Evolutionary conservation across 345 rosid genomes (phyloP), one percentile per base, ranked within the genome.

Genomic region (Erucastrum elatum): DNA sequence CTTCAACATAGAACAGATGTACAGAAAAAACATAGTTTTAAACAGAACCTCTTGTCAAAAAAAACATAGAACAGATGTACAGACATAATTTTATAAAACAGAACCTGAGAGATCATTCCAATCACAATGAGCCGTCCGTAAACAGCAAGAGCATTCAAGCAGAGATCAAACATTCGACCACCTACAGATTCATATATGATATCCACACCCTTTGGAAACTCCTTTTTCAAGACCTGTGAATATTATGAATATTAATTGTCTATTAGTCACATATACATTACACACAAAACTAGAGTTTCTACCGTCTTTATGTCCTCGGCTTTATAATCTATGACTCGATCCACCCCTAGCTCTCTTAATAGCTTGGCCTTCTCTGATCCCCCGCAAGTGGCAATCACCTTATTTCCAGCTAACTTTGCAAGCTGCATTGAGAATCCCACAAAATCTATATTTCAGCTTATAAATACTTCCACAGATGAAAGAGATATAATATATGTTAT

Each of bases 71-170:
- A 68, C 26, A 66, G 13, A 62, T 35, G 70, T 51, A 66, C 0
- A 64, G 29, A 39, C 13, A 39, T 39, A 39, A 39, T 39, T 39
- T 4, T 39, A 39, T 39, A 39, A 39, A 39, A 39, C 46, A 39
- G 26, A 82, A 92, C 99, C 99, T 95, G 93, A 31, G 99, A 95
- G 44, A 95, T 94, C 99, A 95, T 95, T 85, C 99, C 99, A 26
- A 95, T 91, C 64, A 92, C 89, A 6, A 95, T 85, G 75, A 95
- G 90, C 44, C 89, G 86, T 17, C 99, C 99, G 44, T 83, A 84
- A 64, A 95, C 84, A 46, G 96, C 96, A 82, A 95, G 82, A 66
- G 98, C 94, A 79, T 90, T 91, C 76, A 92, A 82, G 77, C 99
- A 92, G 76, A 92, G 39, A 80, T 90, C 86, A 77, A 95, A 90